Percentiles rank a stretch among this genome's conserved stretches.
phyloP scores from a whole-genome alignment of 306 rosid genomes.

The Rubus idaeus region DNA sequence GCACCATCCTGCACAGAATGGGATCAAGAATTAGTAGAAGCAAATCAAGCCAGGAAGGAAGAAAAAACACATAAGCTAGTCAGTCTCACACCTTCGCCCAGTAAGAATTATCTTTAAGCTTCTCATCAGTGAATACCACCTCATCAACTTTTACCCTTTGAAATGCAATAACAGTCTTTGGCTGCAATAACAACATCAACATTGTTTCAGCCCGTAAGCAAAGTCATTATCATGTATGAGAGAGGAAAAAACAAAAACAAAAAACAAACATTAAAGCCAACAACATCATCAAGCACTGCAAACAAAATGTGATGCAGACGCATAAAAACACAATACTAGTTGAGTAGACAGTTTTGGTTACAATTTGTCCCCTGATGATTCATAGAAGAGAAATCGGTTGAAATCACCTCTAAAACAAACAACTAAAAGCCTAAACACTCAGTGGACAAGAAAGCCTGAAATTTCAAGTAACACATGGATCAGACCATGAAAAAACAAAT shows the following conservation, averaged over 20 bases:
- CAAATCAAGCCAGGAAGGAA: background rate
- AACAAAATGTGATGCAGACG: background rate
- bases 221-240: background rate
- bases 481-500: background rate
- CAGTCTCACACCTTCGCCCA: conserved; percentile 82
- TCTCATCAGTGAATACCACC: conserved; percentile 55
- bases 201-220: background rate
- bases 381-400: background rate
- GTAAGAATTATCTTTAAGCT: conserved; percentile 86
- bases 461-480: background rate
- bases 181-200: conserved; percentile 46
- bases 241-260: background rate
- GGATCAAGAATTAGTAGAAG: conserved; percentile 13
- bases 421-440: background rate
- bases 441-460: background rate
- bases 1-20: conserved; percentile 71
- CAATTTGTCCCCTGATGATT: background rate
- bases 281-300: background rate
- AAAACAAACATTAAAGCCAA: background rate
- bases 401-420: background rate
- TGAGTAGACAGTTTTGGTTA: background rate
- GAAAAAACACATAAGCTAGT: conserved; percentile 17
- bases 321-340: background rate
- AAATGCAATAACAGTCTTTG: conserved; percentile 60
- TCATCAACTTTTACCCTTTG: conserved; percentile 78